Base-by-base conservation (phyloP, 257 asterid species). In the Solanum chiquidenum region DNA sequence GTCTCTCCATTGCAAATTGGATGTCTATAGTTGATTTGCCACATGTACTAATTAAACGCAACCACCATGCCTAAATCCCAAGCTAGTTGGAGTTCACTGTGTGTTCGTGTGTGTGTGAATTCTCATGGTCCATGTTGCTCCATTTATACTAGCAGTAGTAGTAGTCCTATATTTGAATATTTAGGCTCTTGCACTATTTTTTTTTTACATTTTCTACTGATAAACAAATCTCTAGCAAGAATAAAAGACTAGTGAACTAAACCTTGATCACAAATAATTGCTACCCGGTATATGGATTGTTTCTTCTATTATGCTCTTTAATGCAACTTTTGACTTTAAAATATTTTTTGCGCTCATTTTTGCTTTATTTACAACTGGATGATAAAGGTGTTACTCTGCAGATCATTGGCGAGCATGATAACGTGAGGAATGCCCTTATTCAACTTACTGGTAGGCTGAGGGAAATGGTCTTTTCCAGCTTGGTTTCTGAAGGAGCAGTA, bases 391-490 rank as follows among this genome's bases (percentile, higher is more conserved):
- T 88, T 76, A 76, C 86, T 86, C 62, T 9, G 75, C 93, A 93
- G 95, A 90, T 94, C 82, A 76, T 88, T 38, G 95, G 97, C 52
- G 89, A 90, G 46, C 91, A 87, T 86, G 94, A 90, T 35, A 91
- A 87, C 72, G 97, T 94, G 71, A 93, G 91, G 91, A 88, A 83
- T 16, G 92, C 97, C 76, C 91, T 94, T 29, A 88, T 90, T 89
- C 95, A 91, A 91, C 80, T 94, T 91, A 91, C 95, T 87, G 94
- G 95, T 84, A 93, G 90, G 88, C 92, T 94, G 82, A 89, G 93
- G 90, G 90, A 91, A 60, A 83, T 64, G 35, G 85, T 90, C 86
- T 94, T 94, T 86, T 87, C 91, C 25, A 83, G 88, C 66, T 60
- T 38, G 73, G 87, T 80, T 58, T 77, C 88, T 83, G 89, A 82